These are phyloP conservation scores for Naganishia sp. DNA, from an alignment of 1,284 basidiomycete genomes.

Conservation along the genomic window DNA sequence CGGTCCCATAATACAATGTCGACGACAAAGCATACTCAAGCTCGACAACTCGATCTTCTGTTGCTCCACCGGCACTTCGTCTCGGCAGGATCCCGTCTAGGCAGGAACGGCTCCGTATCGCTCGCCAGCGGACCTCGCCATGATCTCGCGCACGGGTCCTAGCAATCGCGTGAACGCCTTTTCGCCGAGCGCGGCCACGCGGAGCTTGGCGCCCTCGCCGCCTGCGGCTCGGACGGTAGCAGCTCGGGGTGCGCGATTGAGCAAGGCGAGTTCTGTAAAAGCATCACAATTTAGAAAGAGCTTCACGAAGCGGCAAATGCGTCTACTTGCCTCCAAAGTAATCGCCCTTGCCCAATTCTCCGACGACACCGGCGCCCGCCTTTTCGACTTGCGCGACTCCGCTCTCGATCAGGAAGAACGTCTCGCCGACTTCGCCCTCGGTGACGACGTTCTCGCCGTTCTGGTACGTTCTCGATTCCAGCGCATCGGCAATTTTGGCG, in stretches of 20 bases:
- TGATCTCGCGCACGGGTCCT: conserved; percentile 65
- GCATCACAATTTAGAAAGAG: conserved; percentile 7
- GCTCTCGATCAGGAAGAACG: conserved; percentile 96
- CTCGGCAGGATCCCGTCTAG: not conserved
- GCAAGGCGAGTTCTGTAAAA: conserved; percentile 71
- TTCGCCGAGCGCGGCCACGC: conserved; percentile 90
- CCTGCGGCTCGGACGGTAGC: conserved; percentile 82
- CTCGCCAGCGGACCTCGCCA: conserved; percentile 54
- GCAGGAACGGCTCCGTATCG: conserved; percentile 44
- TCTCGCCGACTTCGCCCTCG: conserved; percentile 92
- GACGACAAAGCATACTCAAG: not conserved
- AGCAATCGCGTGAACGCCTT: conserved; percentile 91
- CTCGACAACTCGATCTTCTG: not conserved
- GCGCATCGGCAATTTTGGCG: conserved; percentile 94
- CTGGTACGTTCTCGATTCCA: conserved; percentile 77
- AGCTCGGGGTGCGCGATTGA: conserved; percentile 82
- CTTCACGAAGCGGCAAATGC: not conserved
- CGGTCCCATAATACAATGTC: too few relatives aligned
- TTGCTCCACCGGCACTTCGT: not conserved
- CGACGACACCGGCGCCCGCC: conserved; percentile 67
- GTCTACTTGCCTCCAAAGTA: conserved; percentile 87
- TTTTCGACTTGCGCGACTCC: conserved; percentile 88
- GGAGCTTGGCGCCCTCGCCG: conserved; percentile 61
- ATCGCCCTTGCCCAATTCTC: conserved; percentile 80
- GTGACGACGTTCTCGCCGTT: conserved; percentile 83